phyloP scores from a whole-genome alignment of 176 grass and related monocot genomes.

The Carex pumila region DNA sequence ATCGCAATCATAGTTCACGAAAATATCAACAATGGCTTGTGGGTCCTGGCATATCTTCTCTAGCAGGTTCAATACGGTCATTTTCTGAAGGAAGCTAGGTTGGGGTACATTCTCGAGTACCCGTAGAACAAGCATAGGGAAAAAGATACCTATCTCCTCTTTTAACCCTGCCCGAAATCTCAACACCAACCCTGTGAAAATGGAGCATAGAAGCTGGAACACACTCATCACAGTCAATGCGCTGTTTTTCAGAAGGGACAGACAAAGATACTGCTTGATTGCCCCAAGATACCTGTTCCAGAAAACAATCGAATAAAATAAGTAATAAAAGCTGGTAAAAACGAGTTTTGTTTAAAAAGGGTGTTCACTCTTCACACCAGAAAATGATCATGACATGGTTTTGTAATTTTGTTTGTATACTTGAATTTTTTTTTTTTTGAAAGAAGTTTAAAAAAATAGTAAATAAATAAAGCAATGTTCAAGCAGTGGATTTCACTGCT shows the following conservation, averaged over 20 bases:
- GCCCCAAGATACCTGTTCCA: slow-evolving; percentile 81
- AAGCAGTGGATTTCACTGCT: no score
- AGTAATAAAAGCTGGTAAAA: not conserved
- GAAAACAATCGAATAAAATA: slow-evolving; percentile 17
- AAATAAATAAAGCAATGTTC: no score
- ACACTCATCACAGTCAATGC: slow-evolving; percentile 83
- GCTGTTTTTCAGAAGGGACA: slow-evolving; percentile 98
- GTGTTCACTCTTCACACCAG: slow-evolving; percentile 12
- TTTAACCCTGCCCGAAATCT: slow-evolving; percentile 89
- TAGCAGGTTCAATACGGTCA: slow-evolving; percentile 83
- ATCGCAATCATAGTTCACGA: slow-evolving; percentile 99
- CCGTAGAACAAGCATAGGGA: slow-evolving; percentile 93
- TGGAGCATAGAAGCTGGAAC: slow-evolving; percentile 91
- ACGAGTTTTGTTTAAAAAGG: not conserved
- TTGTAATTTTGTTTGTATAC: no score
- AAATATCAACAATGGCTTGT: slow-evolving; percentile 89
- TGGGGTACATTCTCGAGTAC: slow-evolving; percentile 93
- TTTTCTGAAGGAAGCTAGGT: slow-evolving; percentile 96
- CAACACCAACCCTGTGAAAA: slow-evolving; percentile 69
- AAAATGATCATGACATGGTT: not conserved
- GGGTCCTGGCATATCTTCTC: slow-evolving; percentile 82
- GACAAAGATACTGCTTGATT: slow-evolving; percentile 91
- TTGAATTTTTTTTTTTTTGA: no score
- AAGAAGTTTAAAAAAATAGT: no score
- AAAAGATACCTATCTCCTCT: slow-evolving; percentile 98